A percentile compares a stretch with the other conserved stretches of the same genome.
These are phyloP conservation scores for Phytophthora aleatoria DNA, from an alignment of 352 stramenopile genomes.

Conservation along the genomic window DNA sequence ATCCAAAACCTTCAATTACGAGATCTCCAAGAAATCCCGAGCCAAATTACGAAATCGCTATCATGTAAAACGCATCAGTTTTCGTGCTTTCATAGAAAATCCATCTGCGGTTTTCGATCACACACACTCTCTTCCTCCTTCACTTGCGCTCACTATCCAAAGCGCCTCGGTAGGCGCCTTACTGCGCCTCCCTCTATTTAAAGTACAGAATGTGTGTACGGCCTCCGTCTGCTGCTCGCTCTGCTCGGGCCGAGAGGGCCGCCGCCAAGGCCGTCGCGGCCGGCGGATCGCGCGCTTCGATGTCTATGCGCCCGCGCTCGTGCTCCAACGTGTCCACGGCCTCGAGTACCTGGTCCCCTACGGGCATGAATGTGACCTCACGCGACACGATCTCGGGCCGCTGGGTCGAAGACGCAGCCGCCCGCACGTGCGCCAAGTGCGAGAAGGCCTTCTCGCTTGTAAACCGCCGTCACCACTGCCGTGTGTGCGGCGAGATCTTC, in stretches of 20 bases:
- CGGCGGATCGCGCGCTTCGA: constrained; percentile 9
- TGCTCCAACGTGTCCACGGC: constrained; percentile 73
- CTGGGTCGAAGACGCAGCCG: constrained; percentile 68
- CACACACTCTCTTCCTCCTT: constrained; percentile 16
- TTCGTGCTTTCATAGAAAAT: background rate
- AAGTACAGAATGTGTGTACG: constrained; percentile 51
- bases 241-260: constrained; percentile 27
- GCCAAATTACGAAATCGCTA: constrained; percentile 7
- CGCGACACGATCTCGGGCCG: constrained; percentile 70
- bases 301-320: constrained; percentile 42
- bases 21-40: background rate
- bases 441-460: constrained; percentile 72
- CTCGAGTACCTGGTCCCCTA: constrained; percentile 72
- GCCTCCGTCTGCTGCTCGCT: constrained; percentile 36
- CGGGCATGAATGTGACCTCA: constrained; percentile 34
- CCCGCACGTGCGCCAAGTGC: constrained; percentile 67
- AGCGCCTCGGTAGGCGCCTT: constrained; percentile 11
- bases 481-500: constrained; percentile 84
- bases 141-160: constrained; percentile 34
- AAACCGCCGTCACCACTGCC: constrained; percentile 83
- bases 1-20: constrained; percentile 6
- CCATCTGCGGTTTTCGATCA: background rate
- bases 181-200: constrained; percentile 16
- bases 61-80: background rate
- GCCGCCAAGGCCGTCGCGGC: constrained; percentile 29